Base-by-base conservation (phyloP, 2,329 filamentous ascomycete species). In the Macrophomina pseudophaseolina region DNA sequence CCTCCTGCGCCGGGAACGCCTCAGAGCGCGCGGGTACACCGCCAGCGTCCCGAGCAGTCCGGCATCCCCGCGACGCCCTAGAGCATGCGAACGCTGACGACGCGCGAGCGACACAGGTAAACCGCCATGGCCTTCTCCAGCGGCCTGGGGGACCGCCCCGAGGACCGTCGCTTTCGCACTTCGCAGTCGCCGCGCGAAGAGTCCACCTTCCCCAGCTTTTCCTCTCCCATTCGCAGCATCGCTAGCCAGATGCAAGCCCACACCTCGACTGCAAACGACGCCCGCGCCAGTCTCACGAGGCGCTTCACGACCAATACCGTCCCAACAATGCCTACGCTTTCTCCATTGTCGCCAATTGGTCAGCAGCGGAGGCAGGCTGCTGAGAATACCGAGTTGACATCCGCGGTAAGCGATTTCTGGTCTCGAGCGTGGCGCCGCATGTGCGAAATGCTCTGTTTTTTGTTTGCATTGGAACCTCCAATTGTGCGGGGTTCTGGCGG, bases 231-330 rank as follows among this genome's bases (percentile, higher is more conserved):
- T 72, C 89, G 91, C 70, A 79, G 80, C 77, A 90, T 90, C 79
- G 86, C 87, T 75, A 84, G 83, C 75, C 87, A 88, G 75, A 84
- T 89, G 78, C 84, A 82, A 70, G 69, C 81, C 58, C 86, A 86
- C 71, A 84, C 86, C 70, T 78, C 82, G 66, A 78, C 83, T 69
- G 78, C 86, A 70, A 86, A 88, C 78, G 92, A 97, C 76, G 86
- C 87, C 71, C 89, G 94, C 79, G 87, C 88, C 70, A 89, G 89
- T 73, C 85, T 98, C 77, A 92, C 94, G 80, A 90, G 94, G 75
- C 91, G 94, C 76, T 98, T 98, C 81, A 98, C 94, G 70, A 95
- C 94, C 67, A 96, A 84, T 74, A 97, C 81, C 89, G 92, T 81
- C 86, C 92, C 80, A 86, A 93, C 85, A 83, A 68, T 94, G 80